These are phyloP conservation scores for Penicillium sp. DNA, from an alignment of 2,329 filamentous ascomycete species.

Conservation along the genomic window DNA sequence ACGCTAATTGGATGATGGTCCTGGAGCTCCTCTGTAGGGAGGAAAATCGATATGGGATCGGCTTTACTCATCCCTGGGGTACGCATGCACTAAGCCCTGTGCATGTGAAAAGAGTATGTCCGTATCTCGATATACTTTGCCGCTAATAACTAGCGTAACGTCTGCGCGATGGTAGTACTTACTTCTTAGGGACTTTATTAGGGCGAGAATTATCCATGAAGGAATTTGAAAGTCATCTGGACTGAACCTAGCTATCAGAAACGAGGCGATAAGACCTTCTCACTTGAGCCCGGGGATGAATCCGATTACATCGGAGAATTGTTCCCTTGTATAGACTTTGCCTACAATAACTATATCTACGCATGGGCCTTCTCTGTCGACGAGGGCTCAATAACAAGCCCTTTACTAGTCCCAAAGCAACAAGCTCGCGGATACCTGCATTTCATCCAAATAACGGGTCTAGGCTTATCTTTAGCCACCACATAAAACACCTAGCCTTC, in stretches of 20 bases:
- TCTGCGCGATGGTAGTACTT: not conserved
- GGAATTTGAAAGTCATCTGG: not conserved
- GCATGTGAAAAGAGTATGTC: not conserved
- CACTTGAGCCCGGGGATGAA: not conserved
- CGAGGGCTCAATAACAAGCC: not conserved
- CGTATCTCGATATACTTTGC: not conserved
- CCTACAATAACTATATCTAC: not conserved
- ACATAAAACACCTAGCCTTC: not conserved
- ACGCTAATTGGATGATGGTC: not conserved
- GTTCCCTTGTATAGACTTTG: not conserved
- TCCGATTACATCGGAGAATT: not conserved
- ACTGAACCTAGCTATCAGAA: not conserved
- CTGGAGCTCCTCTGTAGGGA: too few relatives aligned
- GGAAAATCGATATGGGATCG: not conserved
- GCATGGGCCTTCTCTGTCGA: not conserved
- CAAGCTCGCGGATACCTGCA: slow-evolving; percentile 15
- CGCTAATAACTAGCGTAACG: not conserved
- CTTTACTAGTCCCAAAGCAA: not conserved
- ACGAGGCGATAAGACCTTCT: not conserved
- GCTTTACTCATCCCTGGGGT: not conserved
- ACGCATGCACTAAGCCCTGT: not conserved
- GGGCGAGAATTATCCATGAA: not conserved
- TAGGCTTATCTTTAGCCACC: not conserved
- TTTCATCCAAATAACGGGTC: slow-evolving; percentile 3
- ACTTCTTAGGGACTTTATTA: not conserved